Evolutionary conservation across 805 yeast species (phyloP).

Genomic region (Teunomyces lycoperdinae): DNA sequence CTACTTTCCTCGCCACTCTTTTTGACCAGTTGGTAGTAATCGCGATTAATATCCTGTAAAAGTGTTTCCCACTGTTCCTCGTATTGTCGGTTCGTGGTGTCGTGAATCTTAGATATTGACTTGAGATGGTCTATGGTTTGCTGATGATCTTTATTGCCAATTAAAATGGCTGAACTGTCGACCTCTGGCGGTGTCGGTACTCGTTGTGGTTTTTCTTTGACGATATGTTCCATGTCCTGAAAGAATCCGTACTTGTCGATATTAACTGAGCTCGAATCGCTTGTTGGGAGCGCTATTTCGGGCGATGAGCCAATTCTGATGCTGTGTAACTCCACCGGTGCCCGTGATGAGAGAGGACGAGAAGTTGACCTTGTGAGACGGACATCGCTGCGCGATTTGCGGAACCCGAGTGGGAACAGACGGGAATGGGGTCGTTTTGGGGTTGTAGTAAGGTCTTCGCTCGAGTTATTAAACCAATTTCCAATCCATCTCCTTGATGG

Average conservation of each 20-base stretch:
- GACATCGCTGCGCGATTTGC: not conserved
- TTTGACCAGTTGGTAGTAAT: constrained; percentile 15
- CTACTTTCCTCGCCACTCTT: constrained; percentile 6
- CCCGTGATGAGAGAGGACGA: constrained; percentile 11
- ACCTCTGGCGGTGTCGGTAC: not conserved
- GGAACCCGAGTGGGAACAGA: constrained; percentile 7
- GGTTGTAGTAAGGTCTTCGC: constrained; percentile 3
- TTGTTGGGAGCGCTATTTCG: not conserved
- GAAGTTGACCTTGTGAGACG: not conserved
- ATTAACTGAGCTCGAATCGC: constrained; percentile 9
- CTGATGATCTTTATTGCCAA: constrained; percentile 10
- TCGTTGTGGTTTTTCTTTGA: constrained; percentile 4
- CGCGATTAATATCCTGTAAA: constrained; percentile 29
- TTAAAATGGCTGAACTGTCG: constrained; percentile 9
- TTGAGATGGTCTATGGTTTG: constrained; percentile 27
- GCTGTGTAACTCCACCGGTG: constrained; percentile 45
- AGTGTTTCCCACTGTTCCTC: constrained; percentile 47
- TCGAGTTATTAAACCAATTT: constrained; percentile 15
- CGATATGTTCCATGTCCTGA: constrained; percentile 16
- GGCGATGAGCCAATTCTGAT: constrained; percentile 8
- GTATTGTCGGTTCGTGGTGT: constrained; percentile 36
- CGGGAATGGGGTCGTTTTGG: constrained; percentile 16
- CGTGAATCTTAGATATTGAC: constrained; percentile 44
- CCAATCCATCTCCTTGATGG: constrained; percentile 12
- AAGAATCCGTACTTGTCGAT: constrained; percentile 53